Percentiles rank a stretch among this genome's conserved stretches.
These are phyloP conservation scores for Colletotrichum sp. DNA, from an alignment of 2,329 filamentous ascomycete genomes.

Conservation along the genomic window DNA sequence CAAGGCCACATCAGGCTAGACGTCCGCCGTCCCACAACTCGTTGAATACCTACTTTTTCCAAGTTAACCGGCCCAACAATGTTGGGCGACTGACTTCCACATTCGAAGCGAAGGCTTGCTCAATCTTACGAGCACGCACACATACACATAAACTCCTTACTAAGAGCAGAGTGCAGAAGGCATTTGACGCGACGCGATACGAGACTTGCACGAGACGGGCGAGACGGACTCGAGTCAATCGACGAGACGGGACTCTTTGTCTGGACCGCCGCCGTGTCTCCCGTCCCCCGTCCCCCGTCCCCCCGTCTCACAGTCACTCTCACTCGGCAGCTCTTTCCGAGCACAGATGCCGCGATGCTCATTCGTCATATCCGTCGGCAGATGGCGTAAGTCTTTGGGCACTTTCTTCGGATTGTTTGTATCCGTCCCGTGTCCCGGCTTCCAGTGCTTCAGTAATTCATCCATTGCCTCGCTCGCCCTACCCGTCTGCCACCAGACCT, in stretches of 20 bases:
- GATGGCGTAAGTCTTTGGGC: background rate
- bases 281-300: background rate
- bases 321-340: constrained; percentile 4
- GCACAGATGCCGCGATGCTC: background rate
- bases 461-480: background rate
- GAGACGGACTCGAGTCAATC: background rate
- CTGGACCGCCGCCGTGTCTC: background rate
- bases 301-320: background rate
- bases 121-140: background rate
- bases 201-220: background rate
- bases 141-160: background rate
- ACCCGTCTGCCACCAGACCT: background rate
- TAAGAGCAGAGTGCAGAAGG: background rate
- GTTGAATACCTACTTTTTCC: background rate
- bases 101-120: background rate
- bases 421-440: background rate
- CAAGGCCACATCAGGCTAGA: background rate
- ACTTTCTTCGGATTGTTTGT: background rate
- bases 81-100: background rate
- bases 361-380: background rate
- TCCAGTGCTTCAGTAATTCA: background rate
- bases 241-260: background rate
- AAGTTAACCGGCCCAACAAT: background rate
- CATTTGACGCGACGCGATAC: background rate
- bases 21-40: background rate